These are phyloP conservation scores for Trichomonas vaginalis DNA, from an alignment of 208 protist species.

Conservation along the genomic window DNA sequence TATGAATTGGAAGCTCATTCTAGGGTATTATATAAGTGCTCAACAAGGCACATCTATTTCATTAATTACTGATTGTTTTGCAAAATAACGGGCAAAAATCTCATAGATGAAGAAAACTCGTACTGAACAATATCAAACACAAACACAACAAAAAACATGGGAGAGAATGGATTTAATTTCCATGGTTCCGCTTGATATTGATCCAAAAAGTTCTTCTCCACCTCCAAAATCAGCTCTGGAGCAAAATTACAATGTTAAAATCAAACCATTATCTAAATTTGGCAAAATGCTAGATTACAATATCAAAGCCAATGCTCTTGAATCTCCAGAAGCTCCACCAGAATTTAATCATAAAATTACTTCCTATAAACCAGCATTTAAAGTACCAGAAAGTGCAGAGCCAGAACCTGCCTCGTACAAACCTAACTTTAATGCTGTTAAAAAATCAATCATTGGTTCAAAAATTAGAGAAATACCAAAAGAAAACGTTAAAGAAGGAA, in stretches of 20 bases:
- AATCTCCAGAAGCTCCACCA: background rate
- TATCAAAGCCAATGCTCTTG: background rate
- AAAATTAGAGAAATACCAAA: background rate
- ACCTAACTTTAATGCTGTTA: background rate
- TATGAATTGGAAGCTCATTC: too few relatives aligned
- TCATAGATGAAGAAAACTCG: background rate
- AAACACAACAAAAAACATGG: background rate
- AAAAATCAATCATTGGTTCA: background rate
- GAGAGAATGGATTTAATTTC: background rate
- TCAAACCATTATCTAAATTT: background rate
- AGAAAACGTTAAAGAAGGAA: background rate
- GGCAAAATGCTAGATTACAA: background rate
- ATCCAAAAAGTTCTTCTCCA: background rate
- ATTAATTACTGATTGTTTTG: too few relatives aligned
- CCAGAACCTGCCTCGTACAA: background rate
- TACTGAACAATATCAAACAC: background rate
- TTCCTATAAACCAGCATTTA: background rate
- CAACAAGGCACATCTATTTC: too few relatives aligned
- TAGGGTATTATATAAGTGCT: too few relatives aligned
- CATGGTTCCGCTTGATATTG: background rate
- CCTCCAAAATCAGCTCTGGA: background rate
- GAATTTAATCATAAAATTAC: background rate
- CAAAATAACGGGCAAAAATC: too few relatives aligned
- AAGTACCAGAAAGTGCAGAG: background rate
- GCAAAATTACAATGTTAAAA: background rate